Evolutionary conservation across 192 early-diverging fungal species (phyloP), one percentile per base, ranked within the genome.

Genomic region (Podila epigama): DNA sequence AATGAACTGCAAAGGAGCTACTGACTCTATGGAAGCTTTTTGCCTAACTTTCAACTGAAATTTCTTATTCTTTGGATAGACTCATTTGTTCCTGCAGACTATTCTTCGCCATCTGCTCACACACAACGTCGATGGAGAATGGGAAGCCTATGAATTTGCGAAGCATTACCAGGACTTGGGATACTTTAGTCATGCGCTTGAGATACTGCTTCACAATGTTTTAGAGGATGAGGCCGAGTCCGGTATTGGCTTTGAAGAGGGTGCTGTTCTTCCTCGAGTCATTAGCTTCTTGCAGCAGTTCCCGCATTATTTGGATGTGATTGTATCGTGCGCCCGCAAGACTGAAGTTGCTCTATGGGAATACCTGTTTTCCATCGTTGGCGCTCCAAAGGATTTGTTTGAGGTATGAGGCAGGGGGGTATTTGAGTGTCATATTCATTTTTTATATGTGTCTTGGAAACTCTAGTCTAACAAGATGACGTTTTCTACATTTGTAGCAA

Each of bases 321-420:
- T 99, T 72, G 95, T 95, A 12, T 91, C 94, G 32, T 98, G 97
- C 70, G 97, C 98, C 7, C 83, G 98, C 60, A 99, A 99, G 75
- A 94, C 94, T n/a, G 98, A 99, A 73, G 91, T 94, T 0, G 87
- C 94, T 15, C 83, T 95, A 37, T 99, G 98, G 98, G 84, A 89
- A 20, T 89, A 89, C 51, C 85, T 98, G 52, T 98, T 98, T 81
- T 82, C 85, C 3, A 87, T 91, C 60, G 91, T 94, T 2, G 98
- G 95, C 11, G 91, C 96, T 29, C 91, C 94, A 1, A 89, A 90
- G 41, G 84, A 80, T 25, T 85, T 99, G 41, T 99, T 97, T 79
- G 84, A 92, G 82, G 92, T 93, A 88, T 39, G 27, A 40, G 18
- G 31, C 51, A 16, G n/a, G n/a, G n/a, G n/a, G n/a, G 29, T 32